These are phyloP conservation scores for Pseudogymnoascus pannorum DNA, from an alignment of 2,329 filamentous ascomycete species.

Conservation along the genomic window DNA sequence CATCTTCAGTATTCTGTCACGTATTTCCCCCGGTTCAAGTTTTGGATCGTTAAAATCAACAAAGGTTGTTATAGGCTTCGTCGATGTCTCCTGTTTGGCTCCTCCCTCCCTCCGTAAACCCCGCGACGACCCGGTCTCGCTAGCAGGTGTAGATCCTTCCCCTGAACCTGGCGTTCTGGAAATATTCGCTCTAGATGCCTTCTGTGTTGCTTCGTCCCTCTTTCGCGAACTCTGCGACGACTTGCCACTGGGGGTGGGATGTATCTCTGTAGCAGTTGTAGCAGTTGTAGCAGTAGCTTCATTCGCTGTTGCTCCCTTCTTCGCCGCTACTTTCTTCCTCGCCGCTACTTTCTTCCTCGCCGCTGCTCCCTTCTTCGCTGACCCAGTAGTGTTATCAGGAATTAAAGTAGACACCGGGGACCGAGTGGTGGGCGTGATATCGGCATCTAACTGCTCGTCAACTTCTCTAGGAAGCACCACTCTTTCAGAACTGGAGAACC, in stretches of 20 bases:
- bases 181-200: not conserved
- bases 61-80: not conserved
- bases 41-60: not conserved
- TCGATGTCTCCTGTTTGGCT: not conserved
- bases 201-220: not conserved
- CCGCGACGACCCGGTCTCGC: not conserved
- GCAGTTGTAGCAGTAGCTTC: not conserved
- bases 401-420: not conserved
- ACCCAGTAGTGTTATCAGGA: not conserved
- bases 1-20: not conserved
- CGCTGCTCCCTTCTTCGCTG: not conserved
- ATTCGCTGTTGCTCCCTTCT: not conserved
- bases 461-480: not conserved
- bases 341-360: not conserved
- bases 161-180: not conserved
- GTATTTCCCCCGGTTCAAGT: not conserved
- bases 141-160: not conserved
- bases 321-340: not conserved
- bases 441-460: not conserved
- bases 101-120: not conserved
- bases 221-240: not conserved
- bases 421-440: not conserved
- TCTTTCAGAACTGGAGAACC: not conserved
- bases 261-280: too few relatives aligned
- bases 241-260: too few relatives aligned